Evolutionary conservation across 1,139 yeast genomes (phyloP).

Genomic region (Eremothecium coryli): DNA sequence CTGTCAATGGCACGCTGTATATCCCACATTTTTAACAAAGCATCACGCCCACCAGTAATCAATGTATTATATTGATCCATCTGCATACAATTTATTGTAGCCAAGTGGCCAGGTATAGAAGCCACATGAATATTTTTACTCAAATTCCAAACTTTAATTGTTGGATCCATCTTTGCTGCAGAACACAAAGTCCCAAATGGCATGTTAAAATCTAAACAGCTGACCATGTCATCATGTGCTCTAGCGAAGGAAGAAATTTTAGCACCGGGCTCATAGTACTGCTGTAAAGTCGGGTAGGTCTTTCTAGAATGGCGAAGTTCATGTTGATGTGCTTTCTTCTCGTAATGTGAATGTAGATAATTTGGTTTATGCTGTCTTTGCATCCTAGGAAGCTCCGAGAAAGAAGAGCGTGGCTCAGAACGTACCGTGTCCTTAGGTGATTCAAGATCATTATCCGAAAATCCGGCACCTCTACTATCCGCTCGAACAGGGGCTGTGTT

Average conservation of each 20-base stretch:
- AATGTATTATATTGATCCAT: slow-evolving; percentile 40
- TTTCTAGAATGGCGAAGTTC: slow-evolving; percentile 33
- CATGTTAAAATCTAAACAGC: slow-evolving; percentile 53
- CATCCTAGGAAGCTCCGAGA: background rate
- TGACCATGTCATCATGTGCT: slow-evolving; percentile 45
- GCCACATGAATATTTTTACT: slow-evolving; percentile 44
- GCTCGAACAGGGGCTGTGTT: slow-evolving; percentile 7
- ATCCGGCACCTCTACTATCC: no score
- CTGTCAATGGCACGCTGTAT: slow-evolving; percentile 25
- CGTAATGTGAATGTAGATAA: slow-evolving; percentile 18
- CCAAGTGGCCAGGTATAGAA: slow-evolving; percentile 44
- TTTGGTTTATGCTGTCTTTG: slow-evolving; percentile 9
- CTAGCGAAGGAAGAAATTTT: slow-evolving; percentile 38
- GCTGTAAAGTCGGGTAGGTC: slow-evolving; percentile 52
- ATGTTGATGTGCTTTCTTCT: slow-evolving; percentile 12
- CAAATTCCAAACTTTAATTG: slow-evolving; percentile 79
- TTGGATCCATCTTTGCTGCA: slow-evolving; percentile 64
- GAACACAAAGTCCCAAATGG: slow-evolving; percentile 70
- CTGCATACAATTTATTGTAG: slow-evolving; percentile 50
- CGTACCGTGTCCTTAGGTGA: background rate
- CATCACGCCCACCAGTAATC: slow-evolving; percentile 57
- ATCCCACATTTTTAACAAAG: slow-evolving; percentile 55
- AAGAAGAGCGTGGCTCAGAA: background rate
- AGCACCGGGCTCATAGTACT: slow-evolving; percentile 51
- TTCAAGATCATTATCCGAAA: background rate